These are phyloP conservation scores for Eutrema yunnanense DNA, from an alignment of 345 rosid species.

Conservation along the genomic window DNA sequence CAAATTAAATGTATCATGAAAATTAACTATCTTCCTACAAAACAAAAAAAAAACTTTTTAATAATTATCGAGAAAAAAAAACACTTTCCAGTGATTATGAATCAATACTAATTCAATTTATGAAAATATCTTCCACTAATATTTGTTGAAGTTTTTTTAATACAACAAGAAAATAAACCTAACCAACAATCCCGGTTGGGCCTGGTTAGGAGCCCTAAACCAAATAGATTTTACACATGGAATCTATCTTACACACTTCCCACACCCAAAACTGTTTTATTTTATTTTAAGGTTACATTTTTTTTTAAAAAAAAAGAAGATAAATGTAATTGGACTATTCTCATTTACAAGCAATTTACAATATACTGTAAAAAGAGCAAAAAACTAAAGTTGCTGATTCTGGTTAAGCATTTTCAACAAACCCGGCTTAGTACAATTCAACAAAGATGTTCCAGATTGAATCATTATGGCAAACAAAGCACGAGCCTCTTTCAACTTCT, in stretches of 20 bases:
- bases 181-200: no score
- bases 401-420: slow-evolving; percentile 24
- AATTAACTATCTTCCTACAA: background rate
- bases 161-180: no score
- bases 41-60: no score
- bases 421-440: slow-evolving; percentile 15
- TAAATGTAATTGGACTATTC: background rate
- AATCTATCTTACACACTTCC: slow-evolving; percentile 2
- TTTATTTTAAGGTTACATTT: background rate
- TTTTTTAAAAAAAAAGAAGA: background rate
- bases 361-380: background rate
- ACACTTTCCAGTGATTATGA: no score
- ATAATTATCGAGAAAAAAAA: no score
- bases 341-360: slow-evolving; percentile 19
- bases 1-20: background rate
- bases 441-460: slow-evolving; percentile 32
- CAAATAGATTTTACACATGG: no score
- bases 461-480: slow-evolving; percentile 33
- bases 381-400: slow-evolving; percentile 14
- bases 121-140: no score
- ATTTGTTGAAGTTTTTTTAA: no score
- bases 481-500: slow-evolving; percentile 41
- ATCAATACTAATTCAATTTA: no score
- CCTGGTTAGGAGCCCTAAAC: no score
- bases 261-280: background rate